phyloP scores from a whole-genome alignment of 768 basidiomycete species.

The Galerina marginata region DNA sequence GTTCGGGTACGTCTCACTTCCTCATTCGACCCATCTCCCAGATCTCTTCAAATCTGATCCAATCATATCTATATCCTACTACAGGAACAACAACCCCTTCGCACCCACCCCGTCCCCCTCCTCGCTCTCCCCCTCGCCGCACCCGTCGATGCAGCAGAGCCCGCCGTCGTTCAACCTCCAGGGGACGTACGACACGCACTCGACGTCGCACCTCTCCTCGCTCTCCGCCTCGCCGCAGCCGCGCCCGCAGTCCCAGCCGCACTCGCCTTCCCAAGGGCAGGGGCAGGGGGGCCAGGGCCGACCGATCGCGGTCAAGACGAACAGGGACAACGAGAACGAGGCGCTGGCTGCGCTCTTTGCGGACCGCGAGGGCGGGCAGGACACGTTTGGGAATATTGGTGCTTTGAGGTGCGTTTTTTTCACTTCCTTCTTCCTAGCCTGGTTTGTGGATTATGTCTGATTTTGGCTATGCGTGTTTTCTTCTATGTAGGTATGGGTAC shows the following conservation, averaged over 20 bases:
- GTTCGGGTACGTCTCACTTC: constrained; percentile 61
- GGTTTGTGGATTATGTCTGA: neutral
- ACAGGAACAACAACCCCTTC: constrained; percentile 95
- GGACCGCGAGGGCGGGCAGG: constrained; percentile 89
- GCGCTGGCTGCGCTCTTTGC: constrained; percentile 86
- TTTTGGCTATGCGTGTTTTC: neutral
- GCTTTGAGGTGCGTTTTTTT: constrained; percentile 55
- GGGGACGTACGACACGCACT: constrained; percentile 68
- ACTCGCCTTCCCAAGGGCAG: constrained; percentile 21
- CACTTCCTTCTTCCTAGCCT: neutral
- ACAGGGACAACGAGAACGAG: constrained; percentile 60
- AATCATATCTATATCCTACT: constrained; percentile 29
- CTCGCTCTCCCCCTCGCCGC: constrained; percentile 33
- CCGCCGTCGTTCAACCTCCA: constrained; percentile 72
- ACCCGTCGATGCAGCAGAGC: constrained; percentile 21
- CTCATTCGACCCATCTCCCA: neutral
- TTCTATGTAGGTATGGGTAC: constrained; percentile 41
- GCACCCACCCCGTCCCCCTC: constrained; percentile 41
- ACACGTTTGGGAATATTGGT: constrained; percentile 95
- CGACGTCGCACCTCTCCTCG: constrained; percentile 49
- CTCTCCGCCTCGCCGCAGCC: constrained; percentile 49
- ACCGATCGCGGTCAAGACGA: constrained; percentile 44
- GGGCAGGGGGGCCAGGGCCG: constrained; percentile 32
- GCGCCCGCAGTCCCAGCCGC: constrained; percentile 25
- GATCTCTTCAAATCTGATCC: neutral